These are phyloP conservation scores for Pontederia crassipes DNA, from an alignment of 176 grass and related monocot genomes.

Conservation along the genomic window DNA sequence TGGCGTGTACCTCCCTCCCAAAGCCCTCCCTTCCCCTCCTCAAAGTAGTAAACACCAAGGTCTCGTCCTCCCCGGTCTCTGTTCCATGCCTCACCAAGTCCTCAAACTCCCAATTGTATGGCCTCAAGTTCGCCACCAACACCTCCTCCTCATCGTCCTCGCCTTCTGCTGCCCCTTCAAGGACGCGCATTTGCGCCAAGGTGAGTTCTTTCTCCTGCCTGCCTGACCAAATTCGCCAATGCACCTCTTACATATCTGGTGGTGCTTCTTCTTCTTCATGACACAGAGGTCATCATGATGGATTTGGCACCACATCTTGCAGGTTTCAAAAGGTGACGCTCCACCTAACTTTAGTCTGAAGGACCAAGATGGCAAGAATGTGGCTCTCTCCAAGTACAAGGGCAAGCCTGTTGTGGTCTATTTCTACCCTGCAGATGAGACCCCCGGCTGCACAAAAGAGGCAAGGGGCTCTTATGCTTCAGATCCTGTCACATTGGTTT, in stretches of 20 bases:
- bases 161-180: not conserved
- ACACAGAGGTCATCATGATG: not conserved
- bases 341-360: constrained; percentile 67
- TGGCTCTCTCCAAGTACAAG: constrained; percentile 83
- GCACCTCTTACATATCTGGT: not conserved
- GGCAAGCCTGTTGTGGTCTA: constrained; percentile 81
- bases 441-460: constrained; percentile 92
- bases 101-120: constrained; percentile 15
- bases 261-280: not conserved
- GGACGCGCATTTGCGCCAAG: constrained; percentile 17
- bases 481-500: not conserved
- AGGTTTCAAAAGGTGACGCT: constrained; percentile 62
- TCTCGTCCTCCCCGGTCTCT: not conserved
- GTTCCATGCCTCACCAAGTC: constrained; percentile 1
- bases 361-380: constrained; percentile 70
- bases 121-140: constrained; percentile 10
- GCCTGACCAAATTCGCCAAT: not conserved
- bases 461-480: constrained; percentile 15
- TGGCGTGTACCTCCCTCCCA: constrained; percentile 15
- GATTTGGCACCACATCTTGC: constrained; percentile 7
- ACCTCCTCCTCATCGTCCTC: constrained; percentile 3
- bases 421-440: constrained; percentile 94
- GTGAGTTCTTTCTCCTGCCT: not conserved
- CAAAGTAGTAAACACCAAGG: not conserved
- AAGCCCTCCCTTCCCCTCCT: constrained; percentile 14